phyloP scores from a whole-genome alignment of 2,329 filamentous ascomycete species.

The Aureobasidium subglaciale region DNA sequence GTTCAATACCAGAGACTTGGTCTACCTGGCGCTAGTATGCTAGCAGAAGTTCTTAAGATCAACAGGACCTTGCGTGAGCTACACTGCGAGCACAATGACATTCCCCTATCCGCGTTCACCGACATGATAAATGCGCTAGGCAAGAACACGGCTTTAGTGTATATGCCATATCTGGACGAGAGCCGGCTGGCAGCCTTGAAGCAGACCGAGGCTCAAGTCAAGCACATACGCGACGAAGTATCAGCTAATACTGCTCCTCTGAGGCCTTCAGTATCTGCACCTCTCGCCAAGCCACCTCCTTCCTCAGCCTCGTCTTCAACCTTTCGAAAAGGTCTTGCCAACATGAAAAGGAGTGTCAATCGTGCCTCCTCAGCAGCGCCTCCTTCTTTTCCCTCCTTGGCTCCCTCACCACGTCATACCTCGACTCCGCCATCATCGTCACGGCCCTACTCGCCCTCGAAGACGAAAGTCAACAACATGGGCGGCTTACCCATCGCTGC shows the following conservation, averaged over 20 bases:
- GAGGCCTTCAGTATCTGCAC: constrained; percentile 17
- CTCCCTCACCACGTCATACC: background rate
- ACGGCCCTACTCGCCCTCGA: constrained; percentile 12
- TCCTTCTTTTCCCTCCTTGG: constrained; percentile 24
- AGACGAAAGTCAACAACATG: constrained; percentile 19
- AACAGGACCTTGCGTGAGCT: constrained; percentile 58
- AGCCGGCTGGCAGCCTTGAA: constrained; percentile 57
- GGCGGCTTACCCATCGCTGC: constrained; percentile 20
- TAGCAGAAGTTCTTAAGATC: constrained; percentile 60
- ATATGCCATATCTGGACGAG: constrained; percentile 56
- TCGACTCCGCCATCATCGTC: constrained; percentile 23
- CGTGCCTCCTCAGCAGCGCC: constrained; percentile 24
- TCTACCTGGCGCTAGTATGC: constrained; percentile 60
- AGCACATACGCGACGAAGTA: constrained; percentile 41
- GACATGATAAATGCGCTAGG: constrained; percentile 62
- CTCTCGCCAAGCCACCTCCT: background rate
- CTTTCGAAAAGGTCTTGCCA: constrained; percentile 27
- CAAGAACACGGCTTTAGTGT: constrained; percentile 55
- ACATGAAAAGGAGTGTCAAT: constrained; percentile 26
- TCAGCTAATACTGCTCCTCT: constrained; percentile 16
- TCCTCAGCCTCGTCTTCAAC: background rate
- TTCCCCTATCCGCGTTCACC: constrained; percentile 63
- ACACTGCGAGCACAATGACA: constrained; percentile 65
- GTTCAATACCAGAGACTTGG: constrained; percentile 65
- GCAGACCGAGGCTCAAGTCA: constrained; percentile 50